Base-by-base conservation (phyloP, 805 yeast genomes). In the Metschnikowia lunata region DNA sequence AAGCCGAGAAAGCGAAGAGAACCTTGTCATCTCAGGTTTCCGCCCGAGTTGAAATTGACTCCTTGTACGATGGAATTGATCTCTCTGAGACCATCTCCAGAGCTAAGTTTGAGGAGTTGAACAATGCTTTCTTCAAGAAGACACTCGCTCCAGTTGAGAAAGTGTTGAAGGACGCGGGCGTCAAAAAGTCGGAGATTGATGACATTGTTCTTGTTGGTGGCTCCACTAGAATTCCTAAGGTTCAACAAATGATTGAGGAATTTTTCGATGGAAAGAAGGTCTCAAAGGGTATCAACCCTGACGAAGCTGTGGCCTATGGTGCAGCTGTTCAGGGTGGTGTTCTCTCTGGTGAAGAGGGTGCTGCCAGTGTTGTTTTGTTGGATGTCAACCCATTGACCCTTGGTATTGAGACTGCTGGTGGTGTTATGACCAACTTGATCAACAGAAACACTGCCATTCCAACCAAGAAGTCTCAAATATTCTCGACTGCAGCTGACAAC, bases 251-350 rank as follows among this genome's bases (percentile, higher is more conserved):
- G 54, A 52, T 54, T 23, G 58, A 54, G 42, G 45, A 42, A 38
- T 54, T 43, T 41, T 54, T 54, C 34, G 55, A 54, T 40, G 56
- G 56, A 8, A 54, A 54, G 49, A 54, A 54, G 56, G 55, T 52
- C 12, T 54, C 58, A 12, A 54, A 54, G 56, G 56, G 58, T 48
- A 54, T 54, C 37, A 48, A 71, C 62, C 76, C 76, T 26, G 76
- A 71, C 54, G 76, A 71, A 59, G 76, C 76, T 53, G 76, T 71
- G 50, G 76, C 76, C 29, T 71, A 70, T 54, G 76, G 76, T 63
- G 98, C 98, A 63, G 97, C 98, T 64, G 97, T 90, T 13, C 57
- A 54, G 40, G 57, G 56, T 26, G 57, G 57, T 50, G 57, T 54
- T 9, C 56, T 54, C 32, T 54, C 57, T 12, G 57, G 57, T 30